Conservation (phyloP, 371 early-diverging fungal species). For the Umbelopsis sp. region DNA sequence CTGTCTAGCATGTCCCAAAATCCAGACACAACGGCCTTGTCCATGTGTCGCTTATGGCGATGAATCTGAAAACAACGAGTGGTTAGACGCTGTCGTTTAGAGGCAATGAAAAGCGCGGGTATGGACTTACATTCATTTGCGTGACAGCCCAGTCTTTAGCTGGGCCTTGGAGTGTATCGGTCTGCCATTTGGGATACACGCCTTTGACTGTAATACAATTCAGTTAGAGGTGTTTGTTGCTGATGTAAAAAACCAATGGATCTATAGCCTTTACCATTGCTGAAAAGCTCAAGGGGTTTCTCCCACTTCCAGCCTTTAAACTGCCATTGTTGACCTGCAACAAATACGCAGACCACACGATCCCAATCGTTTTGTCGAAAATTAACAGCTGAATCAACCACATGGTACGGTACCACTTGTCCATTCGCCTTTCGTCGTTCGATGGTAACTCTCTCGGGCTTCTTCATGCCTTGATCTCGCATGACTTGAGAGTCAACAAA, state of each 20-base stretch:
- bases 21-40: constrained; percentile 73
- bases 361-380: constrained; percentile 82
- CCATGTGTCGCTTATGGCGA: constrained; percentile 74
- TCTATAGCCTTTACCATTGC: constrained; percentile 54
- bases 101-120: not conserved
- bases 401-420: constrained; percentile 59
- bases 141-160: constrained; percentile 77
- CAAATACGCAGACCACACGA: constrained; percentile 87
- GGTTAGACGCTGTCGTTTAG: not conserved
- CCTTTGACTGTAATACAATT: constrained; percentile 61
- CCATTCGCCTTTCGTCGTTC: constrained; percentile 59
- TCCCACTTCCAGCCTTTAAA: constrained; percentile 91
- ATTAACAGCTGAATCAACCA: constrained; percentile 72
- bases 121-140: constrained; percentile 60
- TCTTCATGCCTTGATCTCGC: constrained; percentile 65
- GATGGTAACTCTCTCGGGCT: constrained; percentile 63
- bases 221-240: not conserved
- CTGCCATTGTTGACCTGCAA: constrained; percentile 91
- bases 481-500: constrained; percentile 68
- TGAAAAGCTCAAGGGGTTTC: constrained; percentile 80
- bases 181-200: constrained; percentile 78
- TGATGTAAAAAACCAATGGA: no score
- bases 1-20: constrained; percentile 78
- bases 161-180: constrained; percentile 64
- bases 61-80: constrained; percentile 59